These are phyloP conservation scores for Phialophora chinensis DNA, from an alignment of 2,329 filamentous ascomycete species.

Conservation along the genomic window DNA sequence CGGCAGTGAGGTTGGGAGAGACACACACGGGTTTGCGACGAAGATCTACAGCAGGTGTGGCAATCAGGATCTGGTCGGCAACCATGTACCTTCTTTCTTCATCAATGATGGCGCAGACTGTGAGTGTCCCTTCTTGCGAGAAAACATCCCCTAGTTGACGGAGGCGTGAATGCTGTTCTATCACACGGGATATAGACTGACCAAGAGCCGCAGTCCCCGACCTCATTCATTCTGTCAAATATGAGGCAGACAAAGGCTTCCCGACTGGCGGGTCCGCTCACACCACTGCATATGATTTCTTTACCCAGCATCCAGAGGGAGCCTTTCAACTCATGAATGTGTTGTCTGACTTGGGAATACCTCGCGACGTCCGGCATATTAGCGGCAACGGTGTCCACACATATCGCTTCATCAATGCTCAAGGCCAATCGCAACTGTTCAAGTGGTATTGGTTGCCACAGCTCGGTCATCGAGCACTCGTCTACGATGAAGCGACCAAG, in stretches of 20 bases:
- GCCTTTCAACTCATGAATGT: conserved; percentile 69
- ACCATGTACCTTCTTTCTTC: conserved; percentile 53
- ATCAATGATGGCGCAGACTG: conserved; percentile 51
- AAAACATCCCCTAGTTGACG: too few species aligned
- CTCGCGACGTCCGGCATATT: conserved; percentile 69
- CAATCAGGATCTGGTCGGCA: conserved; percentile 58
- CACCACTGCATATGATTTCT: conserved; percentile 65
- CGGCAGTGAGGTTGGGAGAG: conserved; percentile 54
- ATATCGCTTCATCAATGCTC: conserved; percentile 68
- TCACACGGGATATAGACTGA: neutral
- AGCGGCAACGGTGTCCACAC: conserved; percentile 72
- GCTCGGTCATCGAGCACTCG: conserved; percentile 67
- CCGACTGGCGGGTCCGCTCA: conserved; percentile 57
- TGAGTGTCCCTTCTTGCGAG: neutral
- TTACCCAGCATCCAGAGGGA: conserved; percentile 66
- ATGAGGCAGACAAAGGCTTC: conserved; percentile 50
- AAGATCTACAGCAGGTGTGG: conserved; percentile 60
- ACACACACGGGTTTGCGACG: conserved; percentile 57
- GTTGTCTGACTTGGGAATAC: conserved; percentile 70
- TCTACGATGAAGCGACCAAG: conserved; percentile 61
- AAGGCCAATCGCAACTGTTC: conserved; percentile 69
- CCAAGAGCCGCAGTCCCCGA: conserved; percentile 43
- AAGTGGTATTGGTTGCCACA: conserved; percentile 69
- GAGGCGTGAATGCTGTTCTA: neutral
- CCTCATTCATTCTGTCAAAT: conserved; percentile 50